Evolutionary conservation across 2,329 filamentous ascomycete genomes (phyloP), one percentile per base, ranked within the genome.

Genomic region (Xylaria hypoxylon): DNA sequence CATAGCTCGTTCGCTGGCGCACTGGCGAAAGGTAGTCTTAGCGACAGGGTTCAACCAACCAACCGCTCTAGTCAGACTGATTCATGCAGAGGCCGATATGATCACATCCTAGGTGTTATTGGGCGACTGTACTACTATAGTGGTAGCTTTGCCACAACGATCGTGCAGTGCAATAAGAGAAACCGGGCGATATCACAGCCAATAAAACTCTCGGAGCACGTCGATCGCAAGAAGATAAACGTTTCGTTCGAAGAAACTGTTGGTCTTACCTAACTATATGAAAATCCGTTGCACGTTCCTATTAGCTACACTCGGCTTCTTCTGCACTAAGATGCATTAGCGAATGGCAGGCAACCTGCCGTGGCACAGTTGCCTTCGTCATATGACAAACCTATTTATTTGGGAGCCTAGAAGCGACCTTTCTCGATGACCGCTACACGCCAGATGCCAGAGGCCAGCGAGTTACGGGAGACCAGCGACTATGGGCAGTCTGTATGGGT

Each of bases 341-440:
- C 58, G 59, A 69, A 67, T 67, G 61, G 52, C 19, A 42, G 55
- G 52, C 64, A 63, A 31, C 57, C 63, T 67, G 64, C 28, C 38
- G 67, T 69, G 64, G 47, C 57, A 69, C 67, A 55, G 35, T 57
- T 44, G 40, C 45, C 48, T 55, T 59, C 59, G 55, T 69, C 67
- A 68, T 69, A 67, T 68, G 65, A 68, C 65, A 33, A 17, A 42
- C 52, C n/a, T 45, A 51, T 61, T 63, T 35, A 13, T 47, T 40
- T 55, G 33, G 58, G 35, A 65, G 24, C 62, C 35, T 48, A 33
- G 35, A 22, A 35, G 17, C 22, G 58, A 17, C 19, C 31, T 45
- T 52, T 52, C 26, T 28, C 45, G 19, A 58, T 38, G 13, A 26
- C 52, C 28, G 26, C 47, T 50, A 44, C 47, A 11, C 45, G 45